Percentiles rank a stretch among this genome's conserved stretches.
Conservation (phyloP, 163 green algal genomes). For the Scenedesmus sp. region DNA sequence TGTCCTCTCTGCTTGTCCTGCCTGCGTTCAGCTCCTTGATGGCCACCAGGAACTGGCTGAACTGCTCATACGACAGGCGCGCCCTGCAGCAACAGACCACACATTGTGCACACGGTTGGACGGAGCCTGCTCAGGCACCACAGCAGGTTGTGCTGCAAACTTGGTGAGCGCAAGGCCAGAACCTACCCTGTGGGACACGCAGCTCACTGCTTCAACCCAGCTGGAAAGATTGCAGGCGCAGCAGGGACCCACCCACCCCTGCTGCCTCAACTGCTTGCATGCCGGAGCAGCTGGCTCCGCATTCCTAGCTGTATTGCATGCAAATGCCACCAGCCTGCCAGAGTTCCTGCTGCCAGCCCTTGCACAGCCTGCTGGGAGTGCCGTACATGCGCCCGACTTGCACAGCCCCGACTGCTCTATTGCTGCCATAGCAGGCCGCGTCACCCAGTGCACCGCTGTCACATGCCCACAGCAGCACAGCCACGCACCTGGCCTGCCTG, state of each 20-base stretch:
- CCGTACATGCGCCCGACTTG: background rate
- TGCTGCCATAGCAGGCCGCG: background rate
- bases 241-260: background rate
- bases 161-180: too few relatives aligned
- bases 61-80: constrained; percentile 80
- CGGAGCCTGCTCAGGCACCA: too few relatives aligned
- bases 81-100: constrained; percentile 56
- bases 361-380: background rate
- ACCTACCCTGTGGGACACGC: too few relatives aligned
- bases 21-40: constrained; percentile 92
- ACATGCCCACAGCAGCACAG: background rate
- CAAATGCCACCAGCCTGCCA: too few relatives aligned
- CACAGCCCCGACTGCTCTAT: background rate
- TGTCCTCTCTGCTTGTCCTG: constrained; percentile 79
- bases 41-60: constrained; percentile 80
- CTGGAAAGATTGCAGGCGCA: background rate
- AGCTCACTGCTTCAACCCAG: too few relatives aligned
- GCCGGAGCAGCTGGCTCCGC: too few relatives aligned
- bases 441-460: background rate
- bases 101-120: background rate
- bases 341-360: too few relatives aligned
- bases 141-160: too few relatives aligned
- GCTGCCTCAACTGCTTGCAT: background rate
- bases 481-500: constrained; percentile 69
- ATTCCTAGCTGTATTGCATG: too few relatives aligned